Percentiles rank a stretch among this genome's conserved stretches.
phyloP scores from a whole-genome alignment of 1,284 basidiomycete genomes.

The Cystobasidium sp. region DNA sequence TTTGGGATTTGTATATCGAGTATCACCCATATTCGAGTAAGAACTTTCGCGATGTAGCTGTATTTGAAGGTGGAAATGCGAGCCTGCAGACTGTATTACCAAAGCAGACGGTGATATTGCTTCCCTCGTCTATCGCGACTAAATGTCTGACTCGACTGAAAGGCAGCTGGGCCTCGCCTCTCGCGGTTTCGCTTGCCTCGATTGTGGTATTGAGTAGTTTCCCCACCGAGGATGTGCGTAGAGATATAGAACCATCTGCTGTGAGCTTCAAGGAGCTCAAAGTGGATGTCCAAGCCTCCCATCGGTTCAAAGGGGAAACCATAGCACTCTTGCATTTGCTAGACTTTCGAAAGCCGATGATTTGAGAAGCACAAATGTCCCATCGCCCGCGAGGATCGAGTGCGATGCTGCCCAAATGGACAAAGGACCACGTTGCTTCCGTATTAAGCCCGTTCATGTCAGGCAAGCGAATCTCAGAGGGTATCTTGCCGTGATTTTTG shows the following conservation, averaged over 20 bases:
- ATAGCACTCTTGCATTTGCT: not conserved
- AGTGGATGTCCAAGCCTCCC: slow-evolving; percentile 27
- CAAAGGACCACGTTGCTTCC: not conserved
- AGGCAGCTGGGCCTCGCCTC: slow-evolving; percentile 4
- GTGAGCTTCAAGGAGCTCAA: not conserved
- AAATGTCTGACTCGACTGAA: slow-evolving; percentile 31
- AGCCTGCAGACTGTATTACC: slow-evolving; percentile 13
- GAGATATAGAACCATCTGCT: not conserved
- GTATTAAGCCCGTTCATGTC: not conserved
- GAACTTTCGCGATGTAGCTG: not conserved
- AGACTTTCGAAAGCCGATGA: slow-evolving; percentile 19
- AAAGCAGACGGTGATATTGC: not conserved
- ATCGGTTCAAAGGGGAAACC: slow-evolving; percentile 2
- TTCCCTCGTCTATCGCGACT: not conserved
- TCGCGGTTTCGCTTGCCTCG: not conserved
- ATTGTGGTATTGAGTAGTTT: not conserved
- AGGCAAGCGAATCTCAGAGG: not conserved
- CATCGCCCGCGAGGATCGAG: slow-evolving; percentile 5
- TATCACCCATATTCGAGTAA: not conserved
- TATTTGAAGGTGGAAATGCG: not conserved
- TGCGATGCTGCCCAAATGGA: slow-evolving; percentile 19
- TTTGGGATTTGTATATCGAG: too few relatives aligned
- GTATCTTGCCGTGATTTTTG: not conserved
- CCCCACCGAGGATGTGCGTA: not conserved
- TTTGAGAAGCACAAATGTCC: not conserved